A percentile compares a stretch with the other conserved stretches of the same genome.
phyloP scores from a whole-genome alignment of 495 filamentous ascomycete genomes.

The Wilcoxina mikolae region DNA sequence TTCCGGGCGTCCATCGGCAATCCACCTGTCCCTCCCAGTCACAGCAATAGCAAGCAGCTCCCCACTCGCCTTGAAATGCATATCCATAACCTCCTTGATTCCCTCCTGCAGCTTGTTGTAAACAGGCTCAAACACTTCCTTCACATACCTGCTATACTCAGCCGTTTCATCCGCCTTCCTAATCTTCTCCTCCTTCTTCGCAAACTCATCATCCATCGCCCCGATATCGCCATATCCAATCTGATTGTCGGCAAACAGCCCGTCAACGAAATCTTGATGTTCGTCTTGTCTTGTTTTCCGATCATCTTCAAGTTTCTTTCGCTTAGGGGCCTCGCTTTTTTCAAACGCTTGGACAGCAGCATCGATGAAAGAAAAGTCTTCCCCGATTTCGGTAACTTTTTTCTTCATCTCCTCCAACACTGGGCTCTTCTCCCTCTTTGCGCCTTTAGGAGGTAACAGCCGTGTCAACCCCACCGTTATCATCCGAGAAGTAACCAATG shows the following conservation, averaged over 20 bases:
- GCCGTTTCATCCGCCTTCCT: conserved; percentile 20
- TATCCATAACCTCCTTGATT: conserved; percentile 24
- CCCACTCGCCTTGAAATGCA: conserved; percentile 9
- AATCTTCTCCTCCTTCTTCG: conserved; percentile 15
- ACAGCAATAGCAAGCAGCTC: conserved; percentile 10
- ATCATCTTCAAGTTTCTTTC: conserved; percentile 17
- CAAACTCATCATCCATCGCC: conserved; percentile 23
- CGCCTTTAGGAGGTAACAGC: not conserved
- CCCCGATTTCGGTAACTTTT: conserved; percentile 17
- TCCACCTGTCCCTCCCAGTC: conserved; percentile 24
- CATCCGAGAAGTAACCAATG: not conserved
- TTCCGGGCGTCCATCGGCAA: conserved; percentile 5
- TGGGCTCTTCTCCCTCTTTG: conserved; percentile 1
- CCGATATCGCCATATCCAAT: conserved; percentile 26
- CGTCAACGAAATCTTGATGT: conserved; percentile 16
- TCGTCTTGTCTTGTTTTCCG: conserved; percentile 13
- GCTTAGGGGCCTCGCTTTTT: conserved; percentile 12
- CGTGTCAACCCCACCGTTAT: not conserved
- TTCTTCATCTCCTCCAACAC: conserved; percentile 15
- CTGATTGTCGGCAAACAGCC: conserved; percentile 19
- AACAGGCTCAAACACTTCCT: conserved; percentile 23
- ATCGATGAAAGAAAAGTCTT: conserved; percentile 26
- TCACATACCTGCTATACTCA: conserved; percentile 21
- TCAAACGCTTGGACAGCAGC: conserved; percentile 14
- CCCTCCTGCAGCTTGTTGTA: conserved; percentile 27